Conservation (phyloP, 2,329 filamentous ascomycete species). For the Cladosporium colombiae region DNA sequence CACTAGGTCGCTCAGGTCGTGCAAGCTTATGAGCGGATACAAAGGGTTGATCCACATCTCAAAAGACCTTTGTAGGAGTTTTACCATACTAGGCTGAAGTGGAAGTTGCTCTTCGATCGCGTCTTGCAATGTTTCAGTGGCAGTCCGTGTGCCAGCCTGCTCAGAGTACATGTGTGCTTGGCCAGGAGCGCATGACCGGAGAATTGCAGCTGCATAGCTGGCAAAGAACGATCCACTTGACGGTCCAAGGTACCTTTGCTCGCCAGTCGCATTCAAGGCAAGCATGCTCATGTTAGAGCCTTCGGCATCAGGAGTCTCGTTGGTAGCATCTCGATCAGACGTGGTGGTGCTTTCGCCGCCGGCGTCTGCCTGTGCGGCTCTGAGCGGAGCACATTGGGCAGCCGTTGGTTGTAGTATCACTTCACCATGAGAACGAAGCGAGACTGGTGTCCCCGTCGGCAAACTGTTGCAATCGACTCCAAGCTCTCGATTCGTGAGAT, state of each 20-base stretch:
- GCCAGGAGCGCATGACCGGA: not conserved
- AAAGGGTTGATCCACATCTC: not conserved
- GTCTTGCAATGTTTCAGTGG: not conserved
- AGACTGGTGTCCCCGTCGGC: not conserved
- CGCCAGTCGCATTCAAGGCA: not conserved
- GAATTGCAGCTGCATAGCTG: not conserved
- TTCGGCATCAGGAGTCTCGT: not conserved
- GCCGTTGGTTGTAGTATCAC: not conserved
- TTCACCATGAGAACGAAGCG: not conserved
- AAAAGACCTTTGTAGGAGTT: not conserved
- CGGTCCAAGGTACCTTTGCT: not conserved
- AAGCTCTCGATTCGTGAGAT: not conserved
- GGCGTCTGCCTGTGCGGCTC: not conserved
- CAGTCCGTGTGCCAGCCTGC: not conserved
- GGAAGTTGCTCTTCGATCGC: not conserved
- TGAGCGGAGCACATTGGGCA: not conserved
- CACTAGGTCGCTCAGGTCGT: not conserved
- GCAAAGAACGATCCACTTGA: not conserved
- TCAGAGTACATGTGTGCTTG: not conserved
- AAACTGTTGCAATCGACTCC: not conserved
- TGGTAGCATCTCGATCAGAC: not conserved
- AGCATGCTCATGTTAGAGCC: not conserved
- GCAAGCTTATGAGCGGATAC: not conserved
- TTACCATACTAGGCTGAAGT: not conserved
- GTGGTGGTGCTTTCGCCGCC: not conserved